Evolutionary conservation across 176 grass and related monocot species (phyloP).

Genomic region (Oryza glumipatula): DNA sequence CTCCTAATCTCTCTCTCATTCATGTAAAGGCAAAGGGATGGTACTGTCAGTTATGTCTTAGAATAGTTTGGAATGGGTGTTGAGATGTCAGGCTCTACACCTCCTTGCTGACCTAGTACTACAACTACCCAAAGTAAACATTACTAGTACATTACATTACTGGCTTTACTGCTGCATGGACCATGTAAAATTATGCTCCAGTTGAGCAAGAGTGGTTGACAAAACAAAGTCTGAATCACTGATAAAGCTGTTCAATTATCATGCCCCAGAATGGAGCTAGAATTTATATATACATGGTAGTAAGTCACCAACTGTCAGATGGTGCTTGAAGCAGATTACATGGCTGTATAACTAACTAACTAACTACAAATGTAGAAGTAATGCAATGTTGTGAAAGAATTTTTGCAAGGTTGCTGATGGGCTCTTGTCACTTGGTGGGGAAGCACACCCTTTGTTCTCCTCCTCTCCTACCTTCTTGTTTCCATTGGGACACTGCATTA

Average conservation of each 20-base stretch:
- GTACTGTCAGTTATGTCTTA: constrained; percentile 33
- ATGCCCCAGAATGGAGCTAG: constrained; percentile 5
- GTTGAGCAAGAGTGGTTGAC: constrained; percentile 20
- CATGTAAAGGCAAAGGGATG: constrained; percentile 32
- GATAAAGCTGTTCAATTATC: neutral
- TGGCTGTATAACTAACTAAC: neutral
- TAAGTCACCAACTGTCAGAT: constrained; percentile 34
- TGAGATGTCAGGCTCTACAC: constrained; percentile 40
- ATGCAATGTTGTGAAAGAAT: neutral
- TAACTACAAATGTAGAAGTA: neutral
- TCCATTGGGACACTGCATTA: constrained; percentile 48
- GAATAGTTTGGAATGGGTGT: constrained; percentile 30
- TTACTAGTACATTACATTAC: neutral
- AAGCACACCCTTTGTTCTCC: constrained; percentile 15
- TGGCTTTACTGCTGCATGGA: neutral
- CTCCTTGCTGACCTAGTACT: constrained; percentile 31
- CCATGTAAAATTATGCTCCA: constrained; percentile 10
- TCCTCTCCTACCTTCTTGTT: constrained; percentile 26
- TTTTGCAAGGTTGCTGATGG: constrained; percentile 20
- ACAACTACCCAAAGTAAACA: constrained; percentile 2
- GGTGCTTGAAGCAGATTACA: constrained; percentile 16
- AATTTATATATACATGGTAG: neutral
- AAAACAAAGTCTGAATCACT: neutral
- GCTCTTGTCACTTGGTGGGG: constrained; percentile 47
- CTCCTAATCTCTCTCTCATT: constrained; percentile 38